Conservation (phyloP, 495 filamentous ascomycete genomes). For the Peziza echinospora region DNA sequence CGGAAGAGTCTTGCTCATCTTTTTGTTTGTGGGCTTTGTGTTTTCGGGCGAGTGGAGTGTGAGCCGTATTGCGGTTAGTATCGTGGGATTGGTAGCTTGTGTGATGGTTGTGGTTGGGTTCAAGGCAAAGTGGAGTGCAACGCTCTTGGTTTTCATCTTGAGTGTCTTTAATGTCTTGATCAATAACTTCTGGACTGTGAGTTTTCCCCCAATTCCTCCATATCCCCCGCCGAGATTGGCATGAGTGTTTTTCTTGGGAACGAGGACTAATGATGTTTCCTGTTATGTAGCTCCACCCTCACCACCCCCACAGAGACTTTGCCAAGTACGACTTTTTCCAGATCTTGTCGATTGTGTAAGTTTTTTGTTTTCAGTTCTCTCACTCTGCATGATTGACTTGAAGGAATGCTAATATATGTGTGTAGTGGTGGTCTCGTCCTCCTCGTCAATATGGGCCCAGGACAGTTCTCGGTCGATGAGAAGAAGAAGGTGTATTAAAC, state of each 20-base stretch:
- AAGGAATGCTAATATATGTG: constrained; percentile 14
- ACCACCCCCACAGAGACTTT: constrained; percentile 98
- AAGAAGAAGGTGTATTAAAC: constrained; percentile 98
- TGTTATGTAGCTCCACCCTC: constrained; percentile 59
- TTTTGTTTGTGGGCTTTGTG: constrained; percentile 89
- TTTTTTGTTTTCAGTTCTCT: too few species aligned
- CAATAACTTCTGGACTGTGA: constrained; percentile 99
- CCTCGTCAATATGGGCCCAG: constrained; percentile 93
- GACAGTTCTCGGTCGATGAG: constrained; percentile 93
- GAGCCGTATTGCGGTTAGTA: constrained; percentile 57
- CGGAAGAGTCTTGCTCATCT: constrained; percentile 85
- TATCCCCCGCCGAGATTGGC: background rate
- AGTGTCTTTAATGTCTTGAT: constrained; percentile 92
- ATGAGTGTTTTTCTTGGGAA: background rate
- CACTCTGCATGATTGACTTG: background rate
- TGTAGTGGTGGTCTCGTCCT: constrained; percentile 68
- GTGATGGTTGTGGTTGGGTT: constrained; percentile 98
- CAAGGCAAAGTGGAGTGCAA: constrained; percentile 97
- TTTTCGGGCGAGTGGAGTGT: constrained; percentile 85
- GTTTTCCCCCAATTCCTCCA: constrained; percentile 24
- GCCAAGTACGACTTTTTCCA: constrained; percentile 99
- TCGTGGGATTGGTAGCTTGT: constrained; percentile 72
- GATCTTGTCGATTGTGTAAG: constrained; percentile 92
- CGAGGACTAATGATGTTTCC: constrained; percentile 4
- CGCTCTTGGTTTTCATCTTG: constrained; percentile 77